Evolutionary conservation across 1,139 yeast genomes (phyloP), one percentile per base, ranked within the genome.

Genomic region (Candida sp.): DNA sequence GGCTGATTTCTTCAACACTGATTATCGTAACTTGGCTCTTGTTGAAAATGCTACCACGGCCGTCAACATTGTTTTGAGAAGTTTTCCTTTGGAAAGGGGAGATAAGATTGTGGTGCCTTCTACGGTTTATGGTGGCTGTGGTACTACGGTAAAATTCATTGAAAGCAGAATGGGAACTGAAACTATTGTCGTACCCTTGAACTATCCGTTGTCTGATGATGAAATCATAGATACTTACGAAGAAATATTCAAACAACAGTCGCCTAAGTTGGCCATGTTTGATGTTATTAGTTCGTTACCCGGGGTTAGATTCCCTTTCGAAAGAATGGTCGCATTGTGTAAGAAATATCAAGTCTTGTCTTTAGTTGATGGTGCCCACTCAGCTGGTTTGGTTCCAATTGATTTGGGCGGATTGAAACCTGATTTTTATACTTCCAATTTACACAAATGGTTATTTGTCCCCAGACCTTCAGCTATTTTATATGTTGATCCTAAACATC

Each of bases 311-410:
- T 57, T 83, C 35, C 93, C 95, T 0, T 84, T 73, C 60, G 73
- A 73, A 46, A 57, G 67, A 45, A 52, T 84, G 44, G 68, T 73
- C 3, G 50, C 60, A n/a, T 58, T 79, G 39, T 81, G 88, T 52
- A 61, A 64, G 12, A 57, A 76, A 41, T 63, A 78, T 46, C 61
- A 63, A 7, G 77, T 79, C 5, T 52, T 82, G 38, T 79, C 88
- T 3, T 61, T 82, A 36, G 72, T 86, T 29, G 95, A 86, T 56
- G 93, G 85, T 9, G 90, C 93, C 3, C 93, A 86, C 57, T 77
- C 81, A 1, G 68, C 79, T 33, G 93, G 93, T 0, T 62, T 80
- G 42, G 54, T 81, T 8, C 56, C 58, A 8, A 50, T 83, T 21
- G 69, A 78, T 45, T 56, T 84, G 41, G 53, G 56, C 0, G 54